Conservation (phyloP, 1,139 yeast species). For the Barnettozyma hawaiiensis region DNA sequence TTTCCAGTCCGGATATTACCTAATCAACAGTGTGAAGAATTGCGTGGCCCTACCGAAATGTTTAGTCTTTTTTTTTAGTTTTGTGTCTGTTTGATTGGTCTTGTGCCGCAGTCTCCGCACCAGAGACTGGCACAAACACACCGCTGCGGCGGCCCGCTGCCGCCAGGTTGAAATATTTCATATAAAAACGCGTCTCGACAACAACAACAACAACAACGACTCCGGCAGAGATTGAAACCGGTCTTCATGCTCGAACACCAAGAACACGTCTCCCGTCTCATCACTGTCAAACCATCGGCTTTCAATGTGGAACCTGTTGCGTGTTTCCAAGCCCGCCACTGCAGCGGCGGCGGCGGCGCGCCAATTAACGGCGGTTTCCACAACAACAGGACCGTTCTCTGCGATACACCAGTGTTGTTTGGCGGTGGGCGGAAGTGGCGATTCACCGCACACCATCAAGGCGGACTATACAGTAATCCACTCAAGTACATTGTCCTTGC, state of each 20-base stretch:
- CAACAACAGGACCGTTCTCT: not conserved
- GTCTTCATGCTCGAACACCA: not conserved
- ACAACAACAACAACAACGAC: too few species aligned
- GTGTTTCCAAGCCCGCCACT: conserved; percentile 26
- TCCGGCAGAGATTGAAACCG: not conserved
- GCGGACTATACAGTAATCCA: conserved; percentile 1
- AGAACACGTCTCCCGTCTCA: conserved; percentile 10
- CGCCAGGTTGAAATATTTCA: not conserved
- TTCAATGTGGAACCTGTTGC: conserved; percentile 32
- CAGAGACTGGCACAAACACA: not conserved
- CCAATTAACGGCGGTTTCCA: not conserved
- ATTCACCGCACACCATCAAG: conserved; percentile 9
- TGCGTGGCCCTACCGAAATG: too few species aligned
- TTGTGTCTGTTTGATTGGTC: too few species aligned
- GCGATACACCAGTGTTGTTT: conserved; percentile 27
- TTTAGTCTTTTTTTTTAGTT: too few species aligned
- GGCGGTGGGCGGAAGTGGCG: conserved; percentile 37
- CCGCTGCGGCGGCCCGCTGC: too few species aligned
- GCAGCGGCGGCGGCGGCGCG: too few species aligned
- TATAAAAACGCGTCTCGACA: not conserved
- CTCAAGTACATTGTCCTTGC: conserved; percentile 13
- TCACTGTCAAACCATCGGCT: conserved; percentile 29
- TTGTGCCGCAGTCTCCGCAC: too few species aligned
- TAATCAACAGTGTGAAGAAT: too few species aligned
- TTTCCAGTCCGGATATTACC: too few species aligned